Evolutionary conservation across 225 moss, liverwort and hornwort species (phyloP), one percentile per base, ranked within the genome.

Genomic region (Sphagnum tenellum): DNA sequence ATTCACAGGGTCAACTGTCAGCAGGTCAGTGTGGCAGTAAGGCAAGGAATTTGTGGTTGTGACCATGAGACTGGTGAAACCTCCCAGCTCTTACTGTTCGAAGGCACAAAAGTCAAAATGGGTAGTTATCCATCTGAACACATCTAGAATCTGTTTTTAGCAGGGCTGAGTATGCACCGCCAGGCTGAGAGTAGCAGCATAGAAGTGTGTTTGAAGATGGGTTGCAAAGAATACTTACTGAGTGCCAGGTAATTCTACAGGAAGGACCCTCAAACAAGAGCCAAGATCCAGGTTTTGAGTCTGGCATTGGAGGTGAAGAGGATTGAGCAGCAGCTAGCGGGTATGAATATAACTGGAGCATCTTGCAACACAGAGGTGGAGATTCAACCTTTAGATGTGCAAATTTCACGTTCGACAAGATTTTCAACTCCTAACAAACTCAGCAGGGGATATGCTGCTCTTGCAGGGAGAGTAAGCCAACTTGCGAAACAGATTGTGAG

Each of bases 401-500:
- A 55, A 60, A 61, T 67, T 52, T 67, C 46, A 12, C 29, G 29
- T 29, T 29, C 29, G 1, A 71, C 53, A 2, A 74, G 50, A 59
- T 65, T n/a, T 3, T 44, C 54, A n/a, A 62, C 14, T 59, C 3
- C 65, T 59, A 55, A 60, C 55, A 3, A 74, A 71, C 70, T 66
- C 68, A 67, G 61, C 46, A 69, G 74, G 62, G 63, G 66, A 9
- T 74, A 64, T 51, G 62, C 55, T 9, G 80, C 73, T 46, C 74
- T 80, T 50, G 69, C 76, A 45, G 74, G 80, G 47, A 77, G 67
- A 73, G 76, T 77, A 45, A 81, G 74, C 56, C 74, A 71, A 55
- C 71, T 81, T 3, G 80, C 76, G 6, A 77, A 74, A 55, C 76
- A 81, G 46, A 74, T 77, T 45, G 76, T 81, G 71, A 81, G 74